Evolutionary conservation across 495 filamentous ascomycete species (phyloP).

Genomic region (Tuber aestivum): DNA sequence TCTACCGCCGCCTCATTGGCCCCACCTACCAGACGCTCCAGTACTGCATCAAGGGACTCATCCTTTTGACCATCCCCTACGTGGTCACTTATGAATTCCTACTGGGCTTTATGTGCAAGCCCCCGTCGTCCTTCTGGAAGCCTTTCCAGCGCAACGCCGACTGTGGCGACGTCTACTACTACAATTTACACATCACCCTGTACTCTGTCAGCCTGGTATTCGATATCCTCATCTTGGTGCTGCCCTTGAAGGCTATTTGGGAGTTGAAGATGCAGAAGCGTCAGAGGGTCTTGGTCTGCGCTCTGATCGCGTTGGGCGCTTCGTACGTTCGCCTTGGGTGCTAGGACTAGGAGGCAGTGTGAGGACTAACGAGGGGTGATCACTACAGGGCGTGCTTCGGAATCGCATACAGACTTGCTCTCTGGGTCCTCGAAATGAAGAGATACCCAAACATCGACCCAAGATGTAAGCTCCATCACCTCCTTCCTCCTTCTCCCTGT

Average conservation of each 20-base stretch:
- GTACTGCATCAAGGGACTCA: neutral
- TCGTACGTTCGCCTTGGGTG: neutral
- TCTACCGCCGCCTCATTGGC: conserved; percentile 10
- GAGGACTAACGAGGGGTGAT: neutral
- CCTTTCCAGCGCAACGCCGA: neutral
- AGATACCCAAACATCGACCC: conserved; percentile 6
- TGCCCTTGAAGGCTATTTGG: conserved; percentile 8
- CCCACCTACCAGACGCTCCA: conserved; percentile 5
- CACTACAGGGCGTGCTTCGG: conserved; percentile 1
- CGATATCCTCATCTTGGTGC: conserved; percentile 6
- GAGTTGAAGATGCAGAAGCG: conserved; percentile 4
- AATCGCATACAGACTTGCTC: conserved; percentile 4
- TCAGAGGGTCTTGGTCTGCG: conserved; percentile 2
- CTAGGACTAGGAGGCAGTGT: neutral
- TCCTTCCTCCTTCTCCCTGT: neutral
- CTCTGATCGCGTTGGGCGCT: neutral
- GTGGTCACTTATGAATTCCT: conserved; percentile 9
- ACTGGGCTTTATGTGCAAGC: conserved; percentile 6
- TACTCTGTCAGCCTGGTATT: conserved; percentile 4
- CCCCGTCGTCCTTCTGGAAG: conserved; percentile 6
- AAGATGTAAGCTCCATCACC: neutral
- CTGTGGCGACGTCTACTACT: conserved; percentile 8
- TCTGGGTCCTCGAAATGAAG: conserved; percentile 1
- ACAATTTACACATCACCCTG: neutral
- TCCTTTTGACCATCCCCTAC: conserved; percentile 1